A percentile compares a stretch with the other conserved stretches of the same genome.
Evolutionary conservation across 495 filamentous ascomycete genomes (phyloP).

Genomic region (Annulohypoxylon stygium): DNA sequence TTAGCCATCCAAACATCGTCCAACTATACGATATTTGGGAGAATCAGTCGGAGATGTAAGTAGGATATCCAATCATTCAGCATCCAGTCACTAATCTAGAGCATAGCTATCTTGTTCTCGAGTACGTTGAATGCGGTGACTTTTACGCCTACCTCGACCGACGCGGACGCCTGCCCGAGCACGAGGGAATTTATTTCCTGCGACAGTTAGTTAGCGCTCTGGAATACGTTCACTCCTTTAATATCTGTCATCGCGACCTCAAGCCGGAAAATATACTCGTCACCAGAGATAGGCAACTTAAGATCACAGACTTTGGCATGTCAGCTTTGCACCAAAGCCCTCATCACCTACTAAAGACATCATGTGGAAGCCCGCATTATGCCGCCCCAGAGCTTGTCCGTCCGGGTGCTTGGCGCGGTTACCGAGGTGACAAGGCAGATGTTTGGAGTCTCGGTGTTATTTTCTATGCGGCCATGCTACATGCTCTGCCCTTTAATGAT

Average conservation of each 20-base stretch:
- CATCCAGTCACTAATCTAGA: slow-evolving; percentile 42
- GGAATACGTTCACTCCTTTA: slow-evolving; percentile 90
- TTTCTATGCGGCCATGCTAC: slow-evolving; percentile 83
- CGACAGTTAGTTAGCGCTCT: slow-evolving; percentile 94
- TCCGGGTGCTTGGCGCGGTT: slow-evolving; percentile 81
- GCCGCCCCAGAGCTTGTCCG: slow-evolving; percentile 91
- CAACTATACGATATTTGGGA: slow-evolving; percentile 96
- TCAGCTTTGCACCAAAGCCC: slow-evolving; percentile 86
- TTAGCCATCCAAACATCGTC: slow-evolving; percentile 93
- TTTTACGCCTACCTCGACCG: slow-evolving; percentile 84
- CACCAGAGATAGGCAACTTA: slow-evolving; percentile 76
- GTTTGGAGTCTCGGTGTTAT: slow-evolving; percentile 97
- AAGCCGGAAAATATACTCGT: slow-evolving; percentile 98
- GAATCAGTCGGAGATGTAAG: slow-evolving; percentile 91
- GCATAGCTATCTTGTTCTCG: slow-evolving; percentile 93
- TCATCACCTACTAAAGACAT: slow-evolving; percentile 80
- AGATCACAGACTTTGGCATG: slow-evolving; percentile 98
- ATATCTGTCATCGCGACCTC: slow-evolving; percentile 94
- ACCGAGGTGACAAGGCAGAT: slow-evolving; percentile 86
- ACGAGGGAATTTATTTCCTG: slow-evolving; percentile 85
- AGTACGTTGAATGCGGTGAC: slow-evolving; percentile 92
- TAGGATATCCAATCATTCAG: slow-evolving; percentile 34
- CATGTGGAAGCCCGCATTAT: slow-evolving; percentile 97
- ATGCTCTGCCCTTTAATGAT: slow-evolving; percentile 85
- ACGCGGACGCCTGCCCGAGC: slow-evolving; percentile 76